phyloP scores from a whole-genome alignment of 78 protist species.

The Guillardia theta region DNA sequence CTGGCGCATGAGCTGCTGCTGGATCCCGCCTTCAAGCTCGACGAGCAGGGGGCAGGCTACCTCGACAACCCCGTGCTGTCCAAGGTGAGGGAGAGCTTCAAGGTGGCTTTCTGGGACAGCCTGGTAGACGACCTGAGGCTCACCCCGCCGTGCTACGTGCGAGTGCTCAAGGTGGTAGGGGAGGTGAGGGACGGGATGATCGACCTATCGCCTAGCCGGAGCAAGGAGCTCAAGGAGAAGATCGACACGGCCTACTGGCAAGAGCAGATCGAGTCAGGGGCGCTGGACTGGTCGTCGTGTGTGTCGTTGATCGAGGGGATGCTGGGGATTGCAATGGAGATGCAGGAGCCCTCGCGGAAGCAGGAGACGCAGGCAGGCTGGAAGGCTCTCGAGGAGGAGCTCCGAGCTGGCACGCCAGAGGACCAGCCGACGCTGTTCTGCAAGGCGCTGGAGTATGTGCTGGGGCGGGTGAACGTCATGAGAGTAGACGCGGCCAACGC shows the following conservation, averaged over 20 bases:
- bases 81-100: neutral
- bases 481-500: neutral
- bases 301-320: neutral
- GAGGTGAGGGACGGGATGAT: neutral
- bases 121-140: neutral
- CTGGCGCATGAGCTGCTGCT: neutral
- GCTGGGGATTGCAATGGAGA: neutral
- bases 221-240: neutral
- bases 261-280: neutral
- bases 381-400: neutral
- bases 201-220: neutral
- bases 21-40: neutral
- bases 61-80: neutral
- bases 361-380: neutral
- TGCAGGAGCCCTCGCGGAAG: slow-evolving; percentile 1
- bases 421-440: neutral
- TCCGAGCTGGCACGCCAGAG: neutral
- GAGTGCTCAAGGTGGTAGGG: neutral
- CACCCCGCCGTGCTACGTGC: neutral
- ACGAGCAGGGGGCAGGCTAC: neutral
- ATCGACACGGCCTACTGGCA: neutral
- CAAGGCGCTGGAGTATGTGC: neutral
- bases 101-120: neutral
- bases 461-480: neutral
- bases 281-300: neutral